Base-by-base conservation (phyloP, 768 basidiomycete genomes). In the Rhizopogon vinicolor region DNA sequence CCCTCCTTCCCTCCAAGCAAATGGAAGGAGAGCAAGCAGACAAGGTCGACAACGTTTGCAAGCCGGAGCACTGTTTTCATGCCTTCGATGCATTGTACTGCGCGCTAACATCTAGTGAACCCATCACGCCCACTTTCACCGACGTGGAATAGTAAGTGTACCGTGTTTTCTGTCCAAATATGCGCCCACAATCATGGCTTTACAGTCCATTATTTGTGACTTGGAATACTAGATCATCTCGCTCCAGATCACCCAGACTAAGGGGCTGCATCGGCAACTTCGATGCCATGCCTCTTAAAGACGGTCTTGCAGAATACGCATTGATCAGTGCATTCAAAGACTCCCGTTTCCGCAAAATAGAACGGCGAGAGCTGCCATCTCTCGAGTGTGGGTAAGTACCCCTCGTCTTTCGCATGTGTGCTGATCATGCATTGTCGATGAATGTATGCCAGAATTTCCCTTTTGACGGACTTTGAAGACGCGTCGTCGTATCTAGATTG, bases 251-350 rank as follows among this genome's bases (percentile, higher is more conserved):
- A 19, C 77, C 83, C 44, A 78, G 82, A 56, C 76, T 99, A 58
- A 76, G 96, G 51, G 96, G 96, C 45, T 99, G 96, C 73, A 98
- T 99, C 62, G 96, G 96, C 64, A 93, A 83, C 71, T 99, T 99
- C 64, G 84, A 87, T 35, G 78, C 91, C 10, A 78, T 86, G 68
- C 72, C 84, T 10, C 75, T 98, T 29, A 80, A 75, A 54, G 79
- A 88, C 29, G 93, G 93, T 14, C 69, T 99, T 57, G 80, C 81
- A 41, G 92, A 98, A 61, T 98, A 97, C 66, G 96, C 96, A 28
- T 79, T 94, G 55, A 82, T 89, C 69, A 94, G 93, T 66, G 95
- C 95, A 16, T 87, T 97, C 70, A 79, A 86, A 63, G 96, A 99
- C 69, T 77, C 80, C 54, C 81, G 96, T 41, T 99, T 99, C 77